Evolutionary conservation across 805 yeast genomes (phyloP).

Genomic region (Wickerhamomyces ciferrii): DNA sequence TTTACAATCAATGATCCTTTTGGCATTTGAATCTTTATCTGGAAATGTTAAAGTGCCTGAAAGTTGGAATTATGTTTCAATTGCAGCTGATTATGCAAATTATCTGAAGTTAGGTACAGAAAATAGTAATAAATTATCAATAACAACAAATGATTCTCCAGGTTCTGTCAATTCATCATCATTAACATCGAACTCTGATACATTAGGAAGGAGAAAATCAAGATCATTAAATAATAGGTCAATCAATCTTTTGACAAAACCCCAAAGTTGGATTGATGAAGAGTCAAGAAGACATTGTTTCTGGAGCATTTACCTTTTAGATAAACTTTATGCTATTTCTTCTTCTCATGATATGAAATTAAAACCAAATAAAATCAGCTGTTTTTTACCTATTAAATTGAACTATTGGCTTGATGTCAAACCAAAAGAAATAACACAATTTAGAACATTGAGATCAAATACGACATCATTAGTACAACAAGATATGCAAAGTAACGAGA

Average conservation of each 20-base stretch:
- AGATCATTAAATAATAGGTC: slow-evolving; percentile 15
- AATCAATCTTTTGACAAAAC: slow-evolving; percentile 11
- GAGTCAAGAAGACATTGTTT: slow-evolving; percentile 21
- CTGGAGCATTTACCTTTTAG: slow-evolving; percentile 20
- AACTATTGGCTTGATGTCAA: slow-evolving; percentile 10
- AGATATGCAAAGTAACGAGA: neutral
- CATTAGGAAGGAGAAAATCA: slow-evolving; percentile 10
- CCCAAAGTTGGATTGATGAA: slow-evolving; percentile 20
- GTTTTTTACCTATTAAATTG: slow-evolving; percentile 14
- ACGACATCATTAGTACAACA: neutral
- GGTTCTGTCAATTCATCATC: slow-evolving; percentile 9
- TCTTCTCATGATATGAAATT: slow-evolving; percentile 20
- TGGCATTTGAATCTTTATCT: slow-evolving; percentile 18
- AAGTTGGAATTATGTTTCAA: slow-evolving; percentile 21
- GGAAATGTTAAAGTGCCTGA: slow-evolving; percentile 21
- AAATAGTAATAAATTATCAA: slow-evolving; percentile 5
- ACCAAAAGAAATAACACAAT: neutral
- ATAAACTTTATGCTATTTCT: slow-evolving; percentile 18
- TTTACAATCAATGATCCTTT: slow-evolving; percentile 14
- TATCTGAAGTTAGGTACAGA: slow-evolving; percentile 17
- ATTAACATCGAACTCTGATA: slow-evolving; percentile 6
- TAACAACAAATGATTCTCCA: slow-evolving; percentile 14
- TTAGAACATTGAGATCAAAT: neutral
- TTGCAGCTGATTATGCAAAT: slow-evolving; percentile 20
- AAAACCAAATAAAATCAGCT: slow-evolving; percentile 10